phyloP scores from a whole-genome alignment of 148 eudicot genomes.

The Cornus kousa region DNA sequence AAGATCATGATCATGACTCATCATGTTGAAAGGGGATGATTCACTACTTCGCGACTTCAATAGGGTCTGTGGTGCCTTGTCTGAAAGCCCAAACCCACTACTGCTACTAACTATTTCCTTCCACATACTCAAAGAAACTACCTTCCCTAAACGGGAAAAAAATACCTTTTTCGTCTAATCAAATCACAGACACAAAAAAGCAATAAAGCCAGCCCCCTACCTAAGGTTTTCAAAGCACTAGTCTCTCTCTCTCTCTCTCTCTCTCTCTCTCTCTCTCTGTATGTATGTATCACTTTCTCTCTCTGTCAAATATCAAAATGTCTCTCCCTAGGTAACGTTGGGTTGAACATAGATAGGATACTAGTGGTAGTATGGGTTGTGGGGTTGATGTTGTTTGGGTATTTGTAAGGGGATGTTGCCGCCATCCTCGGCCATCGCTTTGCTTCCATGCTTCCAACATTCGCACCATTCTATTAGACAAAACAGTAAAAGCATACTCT shows the following conservation, averaged over 20 bases:
- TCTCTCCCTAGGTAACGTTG: too few relatives aligned
- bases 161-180: background rate
- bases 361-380: background rate
- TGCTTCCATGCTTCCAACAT: slow-evolving; percentile 88
- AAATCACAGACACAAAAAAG: background rate
- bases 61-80: slow-evolving; percentile 14
- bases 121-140: background rate
- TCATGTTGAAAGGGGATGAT: slow-evolving; percentile 23
- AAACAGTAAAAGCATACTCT: background rate
- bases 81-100: slow-evolving; percentile 11
- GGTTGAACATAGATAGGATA: background rate
- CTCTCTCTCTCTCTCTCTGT: background rate
- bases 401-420: slow-evolving; percentile 21
- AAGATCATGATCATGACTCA: slow-evolving; percentile 5
- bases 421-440: slow-evolving; percentile 44
- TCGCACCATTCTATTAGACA: slow-evolving; percentile 34
- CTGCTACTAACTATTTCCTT: background rate
- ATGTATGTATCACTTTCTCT: background rate
- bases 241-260: background rate
- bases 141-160: background rate
- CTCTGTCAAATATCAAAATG: too few relatives aligned
- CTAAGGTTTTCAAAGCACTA: background rate
- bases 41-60: slow-evolving; percentile 23
- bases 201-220: background rate
- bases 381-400: background rate